Evolutionary conservation across 2,329 filamentous ascomycete species (phyloP).

Genomic region (Lachnellula hyalina): DNA sequence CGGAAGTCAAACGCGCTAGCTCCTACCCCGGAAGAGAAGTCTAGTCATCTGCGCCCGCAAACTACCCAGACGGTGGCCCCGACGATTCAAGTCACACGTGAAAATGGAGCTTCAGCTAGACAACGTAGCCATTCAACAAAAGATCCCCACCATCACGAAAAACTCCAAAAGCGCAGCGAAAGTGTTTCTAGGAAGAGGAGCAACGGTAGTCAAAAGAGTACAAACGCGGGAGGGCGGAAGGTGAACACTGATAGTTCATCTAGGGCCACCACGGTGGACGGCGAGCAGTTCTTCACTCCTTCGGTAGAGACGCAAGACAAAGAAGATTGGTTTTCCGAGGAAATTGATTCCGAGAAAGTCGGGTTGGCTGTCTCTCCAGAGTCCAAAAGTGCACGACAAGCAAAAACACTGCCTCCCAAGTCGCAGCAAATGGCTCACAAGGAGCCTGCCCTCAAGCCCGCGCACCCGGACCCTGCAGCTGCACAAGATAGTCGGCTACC

Average conservation of each 20-base stretch:
- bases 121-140: slow-evolving; percentile 14
- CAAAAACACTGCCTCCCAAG: slow-evolving; percentile 19
- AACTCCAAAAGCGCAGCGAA: slow-evolving; percentile 32
- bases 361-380: slow-evolving; percentile 9
- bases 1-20: slow-evolving; percentile 39
- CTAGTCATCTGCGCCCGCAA: slow-evolving; percentile 30
- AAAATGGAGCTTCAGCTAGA: slow-evolving; percentile 43
- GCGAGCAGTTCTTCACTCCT: slow-evolving; percentile 47
- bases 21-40: slow-evolving; percentile 28
- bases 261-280: slow-evolving; percentile 42
- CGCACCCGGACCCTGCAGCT: slow-evolving; percentile 3
- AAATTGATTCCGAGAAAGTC: slow-evolving; percentile 3
- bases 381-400: not conserved
- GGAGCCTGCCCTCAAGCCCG: slow-evolving; percentile 17
- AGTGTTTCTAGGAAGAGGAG: slow-evolving; percentile 37
- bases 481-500: slow-evolving; percentile 20
- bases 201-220: slow-evolving; percentile 45
- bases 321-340: slow-evolving; percentile 32
- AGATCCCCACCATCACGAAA: slow-evolving; percentile 32
- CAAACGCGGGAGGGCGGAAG: slow-evolving; percentile 41
- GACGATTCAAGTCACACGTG: slow-evolving; percentile 71
- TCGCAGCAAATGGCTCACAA: slow-evolving; percentile 26
- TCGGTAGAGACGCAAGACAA: slow-evolving; percentile 35
- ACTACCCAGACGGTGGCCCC: slow-evolving; percentile 43
- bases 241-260: slow-evolving; percentile 34